These are phyloP conservation scores for Polychaeton citri DNA, from an alignment of 2,329 filamentous ascomycete species.

Conservation along the genomic window DNA sequence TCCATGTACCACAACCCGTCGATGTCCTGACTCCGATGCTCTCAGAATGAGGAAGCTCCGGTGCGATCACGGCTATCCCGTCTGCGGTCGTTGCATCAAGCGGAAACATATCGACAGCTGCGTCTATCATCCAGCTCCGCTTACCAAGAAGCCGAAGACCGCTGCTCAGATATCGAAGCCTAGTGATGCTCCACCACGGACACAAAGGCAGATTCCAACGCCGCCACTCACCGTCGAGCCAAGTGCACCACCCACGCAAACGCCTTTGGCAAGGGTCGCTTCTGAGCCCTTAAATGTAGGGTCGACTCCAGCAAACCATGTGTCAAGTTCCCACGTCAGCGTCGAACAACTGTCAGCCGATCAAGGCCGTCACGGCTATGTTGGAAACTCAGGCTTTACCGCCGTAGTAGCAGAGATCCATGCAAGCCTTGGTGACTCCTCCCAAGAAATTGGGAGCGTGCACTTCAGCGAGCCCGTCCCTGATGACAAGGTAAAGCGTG, in stretches of 20 bases:
- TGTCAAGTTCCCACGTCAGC: neutral
- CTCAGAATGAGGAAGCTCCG: slow-evolving; percentile 9
- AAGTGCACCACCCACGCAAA: neutral
- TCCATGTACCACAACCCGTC: neutral
- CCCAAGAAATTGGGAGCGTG: slow-evolving; percentile 2
- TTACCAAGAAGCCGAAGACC: slow-evolving; percentile 5
- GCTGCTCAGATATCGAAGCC: neutral
- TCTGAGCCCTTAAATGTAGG: neutral
- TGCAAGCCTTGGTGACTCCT: slow-evolving; percentile 8
- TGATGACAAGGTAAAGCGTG: slow-evolving; percentile 5
- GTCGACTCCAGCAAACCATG: neutral
- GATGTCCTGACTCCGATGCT: neutral
- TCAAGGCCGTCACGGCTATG: slow-evolving; percentile 3
- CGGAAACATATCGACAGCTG: slow-evolving; percentile 7
- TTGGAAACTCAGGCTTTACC: slow-evolving; percentile 9
- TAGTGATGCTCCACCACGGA: neutral
- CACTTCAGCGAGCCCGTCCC: slow-evolving; percentile 4
- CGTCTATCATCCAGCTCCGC: slow-evolving; percentile 13
- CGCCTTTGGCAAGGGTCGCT: neutral
- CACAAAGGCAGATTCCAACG: neutral
- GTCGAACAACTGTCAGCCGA: neutral
- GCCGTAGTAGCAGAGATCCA: slow-evolving; percentile 12
- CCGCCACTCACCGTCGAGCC: neutral
- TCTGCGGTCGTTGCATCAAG: slow-evolving; percentile 10
- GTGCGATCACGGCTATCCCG: slow-evolving; percentile 12